Conservation (phyloP, 208 protist genomes). For the Tritrichomonas foetus region DNA sequence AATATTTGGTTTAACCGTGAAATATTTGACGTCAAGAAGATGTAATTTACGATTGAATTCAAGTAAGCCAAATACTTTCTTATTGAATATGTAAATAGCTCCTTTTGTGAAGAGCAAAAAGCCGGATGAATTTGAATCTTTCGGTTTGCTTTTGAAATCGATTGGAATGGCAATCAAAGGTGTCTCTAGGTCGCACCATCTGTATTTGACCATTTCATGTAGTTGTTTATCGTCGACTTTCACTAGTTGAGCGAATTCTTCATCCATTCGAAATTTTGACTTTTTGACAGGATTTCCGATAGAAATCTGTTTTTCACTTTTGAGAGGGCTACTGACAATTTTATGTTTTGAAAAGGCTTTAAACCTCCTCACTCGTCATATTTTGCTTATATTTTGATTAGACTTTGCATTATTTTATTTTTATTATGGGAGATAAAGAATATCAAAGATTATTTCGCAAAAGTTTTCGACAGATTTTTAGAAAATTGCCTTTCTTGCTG, state of each 20-base stretch:
- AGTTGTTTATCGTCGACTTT: neutral
- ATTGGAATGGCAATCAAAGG: neutral
- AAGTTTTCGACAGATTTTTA: too few relatives aligned
- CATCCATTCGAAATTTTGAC: too few relatives aligned
- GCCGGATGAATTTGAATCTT: neutral
- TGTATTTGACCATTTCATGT: neutral
- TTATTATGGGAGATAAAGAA: too few relatives aligned
- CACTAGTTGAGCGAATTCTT: neutral
- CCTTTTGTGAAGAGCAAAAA: neutral
- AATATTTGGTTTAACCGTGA: neutral
- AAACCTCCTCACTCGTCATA: too few relatives aligned
- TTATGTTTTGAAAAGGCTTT: too few relatives aligned
- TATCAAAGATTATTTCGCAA: too few relatives aligned
- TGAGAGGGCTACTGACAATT: too few relatives aligned
- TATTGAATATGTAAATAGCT: slow-evolving; percentile 20
- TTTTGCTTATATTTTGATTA: too few relatives aligned
- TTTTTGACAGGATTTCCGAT: too few relatives aligned
- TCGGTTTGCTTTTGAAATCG: neutral
- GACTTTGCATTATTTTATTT: too few relatives aligned
- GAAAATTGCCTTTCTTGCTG: too few relatives aligned
- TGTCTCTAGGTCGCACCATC: neutral
- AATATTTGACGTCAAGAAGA: neutral
- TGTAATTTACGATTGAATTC: neutral
- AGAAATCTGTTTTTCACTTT: too few relatives aligned
- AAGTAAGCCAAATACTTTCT: neutral